Base-by-base conservation (phyloP, 73 alveolate genomes). In the Paramecium biaurelia region DNA sequence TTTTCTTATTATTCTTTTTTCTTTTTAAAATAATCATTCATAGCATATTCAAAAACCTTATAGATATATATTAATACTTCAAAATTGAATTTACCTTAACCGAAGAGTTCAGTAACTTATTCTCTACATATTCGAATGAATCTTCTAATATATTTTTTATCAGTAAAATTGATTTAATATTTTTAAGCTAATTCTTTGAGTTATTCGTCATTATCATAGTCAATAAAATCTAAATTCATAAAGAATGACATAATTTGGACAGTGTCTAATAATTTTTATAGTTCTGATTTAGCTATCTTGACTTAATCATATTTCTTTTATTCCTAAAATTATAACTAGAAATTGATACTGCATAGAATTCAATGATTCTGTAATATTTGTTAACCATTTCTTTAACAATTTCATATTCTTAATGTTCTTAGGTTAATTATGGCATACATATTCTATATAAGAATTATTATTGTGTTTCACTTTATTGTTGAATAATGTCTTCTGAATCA, bases 371-470 rank as follows among this genome's bases (percentile, higher is more conserved):
- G 41, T 85, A 85, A 85, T 85, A 85, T 37, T 85, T 85, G 21
- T 72, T 85, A 11, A 85, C 38, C 92, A 85, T 85, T 57, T 85
- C 92, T 85, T 57, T 57, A 26, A 85, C 76, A 15, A 85, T 85
- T 85, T 85, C 92, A 85, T 85, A 85, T 85, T 85, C 92, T 58
- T 85, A 58, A 72, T 85, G 92, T 30, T 57, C 92, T 67, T 67
- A 24, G 7, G 9, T 67, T 32, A 67, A 30, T 30, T 67, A 24
- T 4, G 49, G 24, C 45, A 67, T 30, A 26, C 84, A 57, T 7
- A 72, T 14, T 37, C 92, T 56, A 9, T 68, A 85, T 57, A 57
- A 24, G 20, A 30, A 30, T 30, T 67, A 26, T 67, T 67, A 7
- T 11, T 11, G 49, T 24, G 84, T 30, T 67, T 67, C 84, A 67